phyloP scores from a whole-genome alignment of 2,329 filamentous ascomycete species.

The Ambrosiella cleistominuta region DNA sequence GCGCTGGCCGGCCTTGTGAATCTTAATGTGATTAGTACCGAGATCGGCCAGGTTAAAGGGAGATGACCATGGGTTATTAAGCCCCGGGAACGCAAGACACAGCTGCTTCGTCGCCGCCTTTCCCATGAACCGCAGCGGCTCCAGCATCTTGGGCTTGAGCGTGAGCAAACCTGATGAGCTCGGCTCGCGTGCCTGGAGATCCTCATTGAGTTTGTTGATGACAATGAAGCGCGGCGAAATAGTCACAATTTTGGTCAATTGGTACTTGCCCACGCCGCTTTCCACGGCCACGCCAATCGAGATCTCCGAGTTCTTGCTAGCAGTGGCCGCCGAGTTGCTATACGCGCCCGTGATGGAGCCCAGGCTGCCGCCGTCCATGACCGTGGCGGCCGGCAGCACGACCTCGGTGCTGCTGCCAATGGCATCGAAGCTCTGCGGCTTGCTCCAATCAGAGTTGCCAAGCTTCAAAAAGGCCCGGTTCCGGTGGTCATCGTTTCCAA shows the following conservation, averaged over 20 bases:
- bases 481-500: conserved; percentile 68
- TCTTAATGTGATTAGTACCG: conserved; percentile 81
- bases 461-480: conserved; percentile 81
- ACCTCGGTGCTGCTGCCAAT: conserved; percentile 88
- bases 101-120: conserved; percentile 72
- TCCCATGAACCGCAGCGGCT: conserved; percentile 79
- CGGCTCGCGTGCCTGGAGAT: conserved; percentile 77
- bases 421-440: conserved; percentile 92
- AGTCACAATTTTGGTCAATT: conserved; percentile 88
- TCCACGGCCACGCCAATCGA: conserved; percentile 79
- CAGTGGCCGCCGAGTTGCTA: background rate
- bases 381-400: conserved; percentile 51
- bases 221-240: conserved; percentile 83
- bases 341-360: background rate
- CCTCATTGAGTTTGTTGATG: conserved; percentile 80
- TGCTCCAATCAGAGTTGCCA: conserved; percentile 87
- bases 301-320: conserved; percentile 50
- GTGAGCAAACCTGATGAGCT: conserved; percentile 75
- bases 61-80: conserved; percentile 95
- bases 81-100: conserved; percentile 77
- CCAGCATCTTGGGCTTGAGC: conserved; percentile 58
- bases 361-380: background rate
- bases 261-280: conserved; percentile 92
- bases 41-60: conserved; percentile 95
- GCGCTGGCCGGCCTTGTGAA: conserved; percentile 75